Conservation (phyloP, 1,284 basidiomycete species). For the Cronartium ribicola region DNA sequence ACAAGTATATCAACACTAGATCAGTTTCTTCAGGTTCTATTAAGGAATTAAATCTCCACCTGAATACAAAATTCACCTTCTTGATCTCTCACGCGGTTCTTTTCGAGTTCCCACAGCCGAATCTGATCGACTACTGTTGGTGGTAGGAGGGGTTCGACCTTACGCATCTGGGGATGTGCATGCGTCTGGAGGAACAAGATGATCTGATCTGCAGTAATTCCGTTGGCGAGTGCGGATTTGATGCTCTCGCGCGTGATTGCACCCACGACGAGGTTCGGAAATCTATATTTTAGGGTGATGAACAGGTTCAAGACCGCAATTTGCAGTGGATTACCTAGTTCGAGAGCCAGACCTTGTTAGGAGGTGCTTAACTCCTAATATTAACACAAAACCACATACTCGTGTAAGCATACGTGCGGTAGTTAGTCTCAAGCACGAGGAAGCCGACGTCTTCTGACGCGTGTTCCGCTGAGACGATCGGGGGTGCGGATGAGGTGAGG, state of each 20-base stretch:
- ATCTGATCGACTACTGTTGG: slow-evolving; percentile 98
- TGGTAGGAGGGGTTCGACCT: slow-evolving; percentile 77
- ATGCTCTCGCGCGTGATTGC: slow-evolving; percentile 91
- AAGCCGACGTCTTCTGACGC: slow-evolving; percentile 68
- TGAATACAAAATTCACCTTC: slow-evolving; percentile 61
- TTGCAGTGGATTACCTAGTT: slow-evolving; percentile 81
- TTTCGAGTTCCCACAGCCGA: slow-evolving; percentile 93
- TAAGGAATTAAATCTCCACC: not conserved
- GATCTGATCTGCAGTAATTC: slow-evolving; percentile 97
- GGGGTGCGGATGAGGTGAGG: slow-evolving; percentile 72
- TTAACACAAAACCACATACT: slow-evolving; percentile 56
- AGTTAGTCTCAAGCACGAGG: slow-evolving; percentile 96
- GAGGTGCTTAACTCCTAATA: slow-evolving; percentile 4
- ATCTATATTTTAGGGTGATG: slow-evolving; percentile 83
- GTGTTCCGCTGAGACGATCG: slow-evolving; percentile 60
- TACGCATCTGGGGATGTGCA: slow-evolving; percentile 96
- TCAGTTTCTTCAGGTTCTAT: not conserved
- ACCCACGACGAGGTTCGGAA: slow-evolving; percentile 92
- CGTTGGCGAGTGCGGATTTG: slow-evolving; percentile 85
- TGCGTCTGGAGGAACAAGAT: slow-evolving; percentile 90
- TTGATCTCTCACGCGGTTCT: slow-evolving; percentile 78
- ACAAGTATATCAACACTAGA: not conserved
- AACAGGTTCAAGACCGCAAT: slow-evolving; percentile 95
- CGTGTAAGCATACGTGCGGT: slow-evolving; percentile 96
- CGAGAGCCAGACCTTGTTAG: not conserved